Evolutionary conservation across 768 basidiomycete species (phyloP).

Genomic region (Tricholoma saponaceum): DNA sequence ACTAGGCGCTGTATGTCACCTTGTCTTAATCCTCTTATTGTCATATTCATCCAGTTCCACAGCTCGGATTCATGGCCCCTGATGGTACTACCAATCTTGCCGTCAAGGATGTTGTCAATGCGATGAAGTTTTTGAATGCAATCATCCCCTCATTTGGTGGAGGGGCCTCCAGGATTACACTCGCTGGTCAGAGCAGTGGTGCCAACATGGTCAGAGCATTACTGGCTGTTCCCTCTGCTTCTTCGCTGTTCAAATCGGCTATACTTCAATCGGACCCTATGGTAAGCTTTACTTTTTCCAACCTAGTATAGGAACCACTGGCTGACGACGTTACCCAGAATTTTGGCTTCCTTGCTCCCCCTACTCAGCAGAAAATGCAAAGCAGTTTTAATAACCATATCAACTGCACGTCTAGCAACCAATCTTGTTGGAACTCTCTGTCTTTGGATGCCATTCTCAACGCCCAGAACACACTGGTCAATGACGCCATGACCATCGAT

Average conservation of each 20-base stretch:
- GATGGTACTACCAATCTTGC: constrained; percentile 68
- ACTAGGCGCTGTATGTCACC: constrained; percentile 64
- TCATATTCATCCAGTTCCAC: constrained; percentile 2
- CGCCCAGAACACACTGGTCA: constrained; percentile 45
- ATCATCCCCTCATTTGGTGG: constrained; percentile 66
- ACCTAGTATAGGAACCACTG: not conserved
- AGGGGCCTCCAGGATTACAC: constrained; percentile 55
- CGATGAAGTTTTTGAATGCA: constrained; percentile 56
- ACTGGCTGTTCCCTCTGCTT: constrained; percentile 67
- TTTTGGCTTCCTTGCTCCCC: constrained; percentile 61
- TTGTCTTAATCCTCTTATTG: not conserved
- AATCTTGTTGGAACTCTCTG: constrained; percentile 47
- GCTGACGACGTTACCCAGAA: constrained; percentile 36
- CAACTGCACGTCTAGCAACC: constrained; percentile 41
- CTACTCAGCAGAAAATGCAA: constrained; percentile 53
- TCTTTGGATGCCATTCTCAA: constrained; percentile 48
- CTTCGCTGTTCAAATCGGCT: constrained; percentile 67
- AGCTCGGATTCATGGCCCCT: constrained; percentile 78
- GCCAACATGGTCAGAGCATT: constrained; percentile 75
- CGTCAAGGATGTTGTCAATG: constrained; percentile 63
- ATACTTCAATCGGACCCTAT: constrained; percentile 89
- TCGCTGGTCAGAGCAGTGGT: constrained; percentile 83
- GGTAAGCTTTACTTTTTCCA: constrained; percentile 34
- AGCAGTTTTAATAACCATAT: constrained; percentile 45
- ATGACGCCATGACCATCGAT: constrained; percentile 40